phyloP scores from a whole-genome alignment of 768 basidiomycete genomes.

The Neoboletus magnificus region DNA sequence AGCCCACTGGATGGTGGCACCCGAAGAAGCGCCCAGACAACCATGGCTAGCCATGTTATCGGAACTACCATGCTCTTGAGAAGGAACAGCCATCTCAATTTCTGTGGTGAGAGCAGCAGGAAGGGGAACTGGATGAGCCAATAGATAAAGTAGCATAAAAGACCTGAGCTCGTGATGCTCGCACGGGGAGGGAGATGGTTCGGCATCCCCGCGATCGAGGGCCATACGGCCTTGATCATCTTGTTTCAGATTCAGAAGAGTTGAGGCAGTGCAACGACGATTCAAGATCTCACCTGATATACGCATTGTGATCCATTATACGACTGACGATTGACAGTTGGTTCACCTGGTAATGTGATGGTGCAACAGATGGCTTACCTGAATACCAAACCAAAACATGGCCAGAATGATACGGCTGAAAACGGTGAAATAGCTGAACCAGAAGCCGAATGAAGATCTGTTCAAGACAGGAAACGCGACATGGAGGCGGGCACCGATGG shows the following conservation, averaged over 20 bases:
- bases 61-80: constrained; percentile 66
- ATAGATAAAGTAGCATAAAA: constrained; percentile 73
- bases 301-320: too few species aligned
- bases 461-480: constrained; percentile 67
- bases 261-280: not conserved
- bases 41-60: constrained; percentile 60
- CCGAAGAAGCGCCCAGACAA: constrained; percentile 75
- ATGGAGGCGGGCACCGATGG: constrained; percentile 60
- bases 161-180: constrained; percentile 64
- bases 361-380: too few species aligned
- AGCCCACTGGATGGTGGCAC: constrained; percentile 62
- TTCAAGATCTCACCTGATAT: too few species aligned
- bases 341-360: too few species aligned
- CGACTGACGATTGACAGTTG: too few species aligned
- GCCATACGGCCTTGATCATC: constrained; percentile 86
- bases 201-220: constrained; percentile 58
- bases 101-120: constrained; percentile 73
- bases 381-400: too few species aligned
- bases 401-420: too few species aligned
- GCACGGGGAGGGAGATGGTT: constrained; percentile 58
- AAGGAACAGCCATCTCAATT: constrained; percentile 74
- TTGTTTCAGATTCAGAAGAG: constrained; percentile 5
- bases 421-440: constrained; percentile 59
- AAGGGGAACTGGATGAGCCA: constrained; percentile 78
- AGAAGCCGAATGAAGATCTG: constrained; percentile 66